Percentiles rank a stretch among this genome's conserved stretches.
Conservation (phyloP, 805 yeast species). For the Yarrowia sp. region DNA sequence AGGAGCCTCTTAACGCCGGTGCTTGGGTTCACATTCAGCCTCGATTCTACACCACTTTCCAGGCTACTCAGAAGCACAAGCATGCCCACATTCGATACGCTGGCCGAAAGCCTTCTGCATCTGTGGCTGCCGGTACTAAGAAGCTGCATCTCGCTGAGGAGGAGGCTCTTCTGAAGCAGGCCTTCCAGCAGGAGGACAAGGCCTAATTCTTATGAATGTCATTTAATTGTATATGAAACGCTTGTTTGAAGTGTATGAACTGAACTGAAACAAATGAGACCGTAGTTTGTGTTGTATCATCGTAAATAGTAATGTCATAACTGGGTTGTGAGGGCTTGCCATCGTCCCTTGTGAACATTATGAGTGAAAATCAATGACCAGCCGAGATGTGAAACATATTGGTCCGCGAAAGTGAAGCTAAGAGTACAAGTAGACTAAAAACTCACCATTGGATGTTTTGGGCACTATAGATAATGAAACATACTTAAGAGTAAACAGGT, state of each 20-base stretch:
- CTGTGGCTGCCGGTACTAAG: slow-evolving; percentile 98
- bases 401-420: too few species aligned
- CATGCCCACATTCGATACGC: slow-evolving; percentile 75
- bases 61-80: slow-evolving; percentile 73
- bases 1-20: slow-evolving; percentile 99
- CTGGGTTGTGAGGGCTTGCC: too few species aligned
- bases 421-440: too few species aligned
- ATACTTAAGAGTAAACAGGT: too few species aligned
- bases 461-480: too few species aligned
- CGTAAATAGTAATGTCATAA: too few species aligned
- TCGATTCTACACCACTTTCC: slow-evolving; percentile 77
- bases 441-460: too few species aligned
- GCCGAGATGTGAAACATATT: too few species aligned
- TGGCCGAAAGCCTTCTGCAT: slow-evolving; percentile 97
- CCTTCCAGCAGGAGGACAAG: slow-evolving; percentile 53
- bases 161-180: slow-evolving; percentile 81
- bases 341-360: too few species aligned
- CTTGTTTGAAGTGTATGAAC: slow-evolving; percentile 19
- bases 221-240: slow-evolving; percentile 37
- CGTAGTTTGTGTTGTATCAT: background rate
- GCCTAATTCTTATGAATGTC: slow-evolving; percentile 28
- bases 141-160: slow-evolving; percentile 87
- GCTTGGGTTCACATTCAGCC: slow-evolving; percentile 81
- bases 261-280: background rate
- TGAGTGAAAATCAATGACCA: too few species aligned